Evolutionary conservation across 2,329 filamentous ascomycete species (phyloP).

Genomic region (Huntiella omanensis): DNA sequence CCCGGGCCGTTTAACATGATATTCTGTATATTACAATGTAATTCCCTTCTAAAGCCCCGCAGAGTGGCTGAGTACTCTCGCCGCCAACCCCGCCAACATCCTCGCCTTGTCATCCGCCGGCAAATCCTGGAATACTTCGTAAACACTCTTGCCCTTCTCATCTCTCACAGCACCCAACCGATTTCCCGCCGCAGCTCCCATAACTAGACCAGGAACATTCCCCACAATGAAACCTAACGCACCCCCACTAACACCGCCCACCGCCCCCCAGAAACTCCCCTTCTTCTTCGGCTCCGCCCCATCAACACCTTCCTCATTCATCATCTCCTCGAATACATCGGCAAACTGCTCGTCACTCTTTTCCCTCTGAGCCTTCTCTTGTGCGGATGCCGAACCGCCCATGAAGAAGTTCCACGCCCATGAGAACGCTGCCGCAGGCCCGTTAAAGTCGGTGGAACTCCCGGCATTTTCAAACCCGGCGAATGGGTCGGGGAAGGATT

Average conservation of each 20-base stretch:
- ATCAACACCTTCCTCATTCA: slow-evolving; percentile 68
- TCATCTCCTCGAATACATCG: slow-evolving; percentile 78
- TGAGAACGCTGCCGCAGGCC: slow-evolving; percentile 37
- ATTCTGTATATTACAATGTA: not conserved
- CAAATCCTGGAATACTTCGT: slow-evolving; percentile 72
- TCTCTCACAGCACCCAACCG: slow-evolving; percentile 78
- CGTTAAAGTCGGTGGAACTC: slow-evolving; percentile 8
- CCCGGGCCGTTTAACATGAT: too few species aligned
- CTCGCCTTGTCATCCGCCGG: slow-evolving; percentile 65
- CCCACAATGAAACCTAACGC: slow-evolving; percentile 89
- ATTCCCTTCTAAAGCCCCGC: slow-evolving; percentile 31
- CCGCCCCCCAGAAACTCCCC: slow-evolving; percentile 63
- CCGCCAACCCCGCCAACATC: slow-evolving; percentile 66
- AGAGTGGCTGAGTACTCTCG: slow-evolving; percentile 68
- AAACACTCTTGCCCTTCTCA: slow-evolving; percentile 85
- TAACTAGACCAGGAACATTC: slow-evolving; percentile 74
- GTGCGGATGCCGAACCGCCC: slow-evolving; percentile 17
- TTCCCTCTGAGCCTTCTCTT: slow-evolving; percentile 25
- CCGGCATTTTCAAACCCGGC: slow-evolving; percentile 22
- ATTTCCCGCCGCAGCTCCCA: slow-evolving; percentile 84
- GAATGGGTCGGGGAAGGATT: slow-evolving; percentile 23
- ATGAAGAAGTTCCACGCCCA: slow-evolving; percentile 57
- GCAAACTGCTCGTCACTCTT: slow-evolving; percentile 68
- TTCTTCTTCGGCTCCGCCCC: slow-evolving; percentile 23
- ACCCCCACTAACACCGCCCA: slow-evolving; percentile 73